These are phyloP conservation scores for Eutrema salsugineum DNA, from an alignment of 441 rosid genomes.

Conservation along the genomic window DNA sequence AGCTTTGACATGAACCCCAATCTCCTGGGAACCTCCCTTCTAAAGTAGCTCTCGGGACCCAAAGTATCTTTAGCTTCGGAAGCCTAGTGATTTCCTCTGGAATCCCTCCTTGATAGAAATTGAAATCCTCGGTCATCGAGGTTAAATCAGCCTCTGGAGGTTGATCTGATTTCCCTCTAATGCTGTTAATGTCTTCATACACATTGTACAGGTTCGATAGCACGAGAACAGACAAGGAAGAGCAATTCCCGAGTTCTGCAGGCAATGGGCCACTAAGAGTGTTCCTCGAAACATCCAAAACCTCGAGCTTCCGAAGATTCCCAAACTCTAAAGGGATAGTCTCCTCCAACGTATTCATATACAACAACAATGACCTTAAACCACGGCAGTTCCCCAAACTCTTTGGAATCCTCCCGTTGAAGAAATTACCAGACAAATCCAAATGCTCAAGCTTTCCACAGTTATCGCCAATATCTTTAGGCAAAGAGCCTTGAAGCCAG, in stretches of 20 bases:
- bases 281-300: conserved; percentile 61
- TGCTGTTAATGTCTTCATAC: conserved; percentile 25
- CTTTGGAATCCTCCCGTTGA: conserved; percentile 49
- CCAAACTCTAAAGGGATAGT: conserved; percentile 53
- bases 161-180: conserved; percentile 22
- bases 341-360: conserved; percentile 52
- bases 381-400: conserved; percentile 50
- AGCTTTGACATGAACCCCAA: conserved; percentile 43
- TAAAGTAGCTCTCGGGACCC: conserved; percentile 52
- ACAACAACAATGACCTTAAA: conserved; percentile 49
- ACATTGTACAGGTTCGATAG: conserved; percentile 41
- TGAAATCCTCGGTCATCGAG: conserved; percentile 31
- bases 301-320: conserved; percentile 47
- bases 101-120: conserved; percentile 43
- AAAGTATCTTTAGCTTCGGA: conserved; percentile 46
- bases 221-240: conserved; percentile 49
- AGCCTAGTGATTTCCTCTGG: conserved; percentile 42
- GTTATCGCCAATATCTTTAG: conserved; percentile 36
- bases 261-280: conserved; percentile 50
- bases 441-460: conserved; percentile 58
- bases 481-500: conserved; percentile 42
- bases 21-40: conserved; percentile 44
- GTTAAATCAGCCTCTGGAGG: conserved; percentile 22
- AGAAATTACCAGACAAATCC: conserved; percentile 58
- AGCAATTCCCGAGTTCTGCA: conserved; percentile 51